These are phyloP conservation scores for Rhodamnia rubescens DNA, from an alignment of 345 rosid species.

Conservation along the genomic window DNA sequence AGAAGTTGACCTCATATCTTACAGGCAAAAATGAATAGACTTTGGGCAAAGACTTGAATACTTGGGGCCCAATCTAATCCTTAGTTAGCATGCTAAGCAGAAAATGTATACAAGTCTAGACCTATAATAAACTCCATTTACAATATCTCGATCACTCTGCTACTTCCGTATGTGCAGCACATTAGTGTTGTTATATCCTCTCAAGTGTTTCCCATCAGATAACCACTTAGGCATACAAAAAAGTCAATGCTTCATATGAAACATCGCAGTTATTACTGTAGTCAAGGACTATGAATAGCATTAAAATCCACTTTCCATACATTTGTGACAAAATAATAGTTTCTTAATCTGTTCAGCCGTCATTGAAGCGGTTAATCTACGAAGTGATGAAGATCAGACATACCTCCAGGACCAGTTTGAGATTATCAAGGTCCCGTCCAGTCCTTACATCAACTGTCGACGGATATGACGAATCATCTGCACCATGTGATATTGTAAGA, in stretches of 20 bases:
- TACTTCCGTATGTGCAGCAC: background rate
- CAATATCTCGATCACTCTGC: background rate
- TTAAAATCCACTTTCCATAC: background rate
- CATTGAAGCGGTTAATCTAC: background rate
- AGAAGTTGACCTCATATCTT: background rate
- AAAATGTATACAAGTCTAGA: background rate
- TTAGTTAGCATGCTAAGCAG: background rate
- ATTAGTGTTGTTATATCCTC: background rate
- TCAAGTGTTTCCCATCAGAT: background rate
- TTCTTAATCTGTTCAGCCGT: background rate
- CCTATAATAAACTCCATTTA: background rate
- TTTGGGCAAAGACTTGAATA: background rate
- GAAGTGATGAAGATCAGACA: background rate
- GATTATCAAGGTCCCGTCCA: slow-evolving; percentile 70
- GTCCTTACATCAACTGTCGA: slow-evolving; percentile 80
- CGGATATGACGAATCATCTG: slow-evolving; percentile 85
- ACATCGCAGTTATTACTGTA: background rate
- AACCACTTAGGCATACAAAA: background rate
- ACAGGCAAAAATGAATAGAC: background rate
- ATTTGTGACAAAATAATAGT: background rate
- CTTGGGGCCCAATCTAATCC: background rate
- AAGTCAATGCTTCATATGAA: background rate
- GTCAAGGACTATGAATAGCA: background rate
- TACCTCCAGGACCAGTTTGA: slow-evolving; percentile 87
- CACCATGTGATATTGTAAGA: slow-evolving; percentile 79